These are phyloP conservation scores for Amylostereum areolatum DNA, from an alignment of 1,284 basidiomycete genomes.

Conservation along the genomic window DNA sequence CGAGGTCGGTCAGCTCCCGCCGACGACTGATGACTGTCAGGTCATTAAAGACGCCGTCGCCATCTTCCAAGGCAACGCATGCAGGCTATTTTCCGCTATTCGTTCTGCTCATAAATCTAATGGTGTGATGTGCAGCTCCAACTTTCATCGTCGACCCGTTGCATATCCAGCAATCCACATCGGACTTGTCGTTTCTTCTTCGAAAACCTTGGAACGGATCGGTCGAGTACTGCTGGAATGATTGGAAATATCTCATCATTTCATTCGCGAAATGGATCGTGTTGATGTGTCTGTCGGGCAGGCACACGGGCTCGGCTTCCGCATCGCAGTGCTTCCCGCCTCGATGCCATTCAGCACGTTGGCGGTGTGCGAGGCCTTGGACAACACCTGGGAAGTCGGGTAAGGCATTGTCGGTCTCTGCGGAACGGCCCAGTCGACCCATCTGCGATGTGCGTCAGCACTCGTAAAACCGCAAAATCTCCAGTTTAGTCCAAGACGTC, in stretches of 20 bases:
- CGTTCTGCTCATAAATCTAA: background rate
- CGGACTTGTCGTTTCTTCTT: constrained; percentile 24
- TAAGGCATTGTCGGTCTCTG: background rate
- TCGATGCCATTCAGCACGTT: background rate
- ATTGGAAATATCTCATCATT: background rate
- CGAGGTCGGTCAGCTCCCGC: constrained; percentile 18
- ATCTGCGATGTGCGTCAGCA: background rate
- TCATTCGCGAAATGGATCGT: background rate
- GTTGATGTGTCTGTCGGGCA: background rate
- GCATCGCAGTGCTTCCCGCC: background rate
- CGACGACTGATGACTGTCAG: constrained; percentile 20
- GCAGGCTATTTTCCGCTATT: constrained; percentile 6
- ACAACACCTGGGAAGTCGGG: constrained; percentile 1
- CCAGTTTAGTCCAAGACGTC: background rate
- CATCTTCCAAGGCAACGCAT: constrained; percentile 15
- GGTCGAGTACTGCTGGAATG: constrained; percentile 22
- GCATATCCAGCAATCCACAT: constrained; percentile 20
- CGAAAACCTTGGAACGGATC: constrained; percentile 16
- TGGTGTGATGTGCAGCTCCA: constrained; percentile 11
- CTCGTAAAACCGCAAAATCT: background rate
- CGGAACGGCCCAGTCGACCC: background rate
- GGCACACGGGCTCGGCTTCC: background rate
- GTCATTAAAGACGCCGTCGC: constrained; percentile 19
- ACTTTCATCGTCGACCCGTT: constrained; percentile 19
- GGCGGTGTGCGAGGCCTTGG: background rate